Conservation (phyloP, 1,284 basidiomycete species). For the Inonotus obliquus region DNA sequence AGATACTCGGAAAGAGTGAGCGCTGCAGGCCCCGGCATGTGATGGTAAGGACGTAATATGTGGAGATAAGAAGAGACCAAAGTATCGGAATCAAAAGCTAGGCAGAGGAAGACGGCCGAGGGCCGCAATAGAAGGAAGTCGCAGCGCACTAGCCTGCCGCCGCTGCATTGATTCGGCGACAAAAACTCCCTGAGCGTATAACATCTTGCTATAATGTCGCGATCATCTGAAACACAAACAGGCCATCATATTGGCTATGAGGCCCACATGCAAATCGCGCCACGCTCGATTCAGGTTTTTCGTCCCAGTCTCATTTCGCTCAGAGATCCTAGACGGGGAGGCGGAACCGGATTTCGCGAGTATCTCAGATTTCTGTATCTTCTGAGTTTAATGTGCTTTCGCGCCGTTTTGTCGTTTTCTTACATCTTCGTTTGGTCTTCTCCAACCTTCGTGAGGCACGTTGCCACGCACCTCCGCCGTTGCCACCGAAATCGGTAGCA, state of each 20-base stretch:
- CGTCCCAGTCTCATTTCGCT: background rate
- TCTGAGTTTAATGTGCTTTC: background rate
- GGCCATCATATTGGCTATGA: background rate
- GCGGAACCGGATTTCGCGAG: background rate
- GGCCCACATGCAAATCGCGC: conserved; percentile 4
- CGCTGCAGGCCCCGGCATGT: conserved; percentile 15
- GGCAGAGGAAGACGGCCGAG: conserved; percentile 1
- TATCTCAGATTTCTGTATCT: background rate
- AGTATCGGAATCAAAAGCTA: conserved; percentile 6
- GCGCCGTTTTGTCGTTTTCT: background rate
- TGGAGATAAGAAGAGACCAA: conserved; percentile 16
- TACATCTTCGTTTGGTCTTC: background rate
- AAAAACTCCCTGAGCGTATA: background rate
- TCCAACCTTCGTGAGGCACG: background rate
- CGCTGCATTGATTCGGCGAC: background rate
- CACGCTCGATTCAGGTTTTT: background rate
- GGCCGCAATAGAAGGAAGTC: conserved; percentile 2
- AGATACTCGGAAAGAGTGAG: conserved; percentile 2
- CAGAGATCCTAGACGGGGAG: background rate
- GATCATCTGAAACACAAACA: conserved; percentile 2
- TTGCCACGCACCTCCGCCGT: background rate
- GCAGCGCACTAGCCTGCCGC: background rate
- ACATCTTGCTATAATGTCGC: background rate
- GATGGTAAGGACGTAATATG: conserved; percentile 16
- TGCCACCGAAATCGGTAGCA: background rate